Base-by-base conservation (phyloP, 2,329 filamentous ascomycete species). In the Neonectria punicea region DNA sequence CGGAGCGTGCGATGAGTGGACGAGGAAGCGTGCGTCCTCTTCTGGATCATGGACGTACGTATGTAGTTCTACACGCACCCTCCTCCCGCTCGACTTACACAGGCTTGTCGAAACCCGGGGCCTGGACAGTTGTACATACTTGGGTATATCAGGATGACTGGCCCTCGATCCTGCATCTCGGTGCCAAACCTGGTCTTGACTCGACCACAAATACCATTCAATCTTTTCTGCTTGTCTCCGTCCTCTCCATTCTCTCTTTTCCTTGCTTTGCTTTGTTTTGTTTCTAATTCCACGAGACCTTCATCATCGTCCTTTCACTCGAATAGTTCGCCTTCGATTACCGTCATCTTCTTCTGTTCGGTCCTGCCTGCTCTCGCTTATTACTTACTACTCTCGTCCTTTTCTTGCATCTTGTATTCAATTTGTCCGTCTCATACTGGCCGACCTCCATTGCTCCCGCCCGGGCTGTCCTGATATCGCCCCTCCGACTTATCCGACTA, bases 341-440 rank as follows among this genome's bases (percentile, higher is more conserved):
- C n/a, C 5, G 36, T 6, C 14, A 8, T 8, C n/a, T 4, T 18
- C 39, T 43, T 20, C 39, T 43, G n/a, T 43, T 43, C n/a, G 39
- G 39, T 11, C 39, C 39, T 43, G 39, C 39, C 39, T 4, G n/a
- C 13, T 20, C 28, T 34, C 25, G 25, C 49, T 34, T 47, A 5
- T 6, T 47, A 5, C 6, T 46, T 47, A 5, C 13, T 47, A 5
- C 6, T 46, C 43, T 22, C 44, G 44, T 25, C 25, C 5, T 6
- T 25, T 25, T 6, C 25, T 25, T 13, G 5, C 43, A 13, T 25
- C 25, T 46, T 25, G 41, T 44, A 10, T 11, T 20, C 41, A 5
- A 44, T 11, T 11, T 44, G 20, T 34, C 11, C 32, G 32, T 63
- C 50, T 55, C 44, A 63, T 63, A 55, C 13, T 59, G 58, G 22